A percentile compares a stretch with the other conserved stretches of the same genome.
phyloP scores from a whole-genome alignment of 2,329 filamentous ascomycete species.

The Cordyceps farinosa region DNA sequence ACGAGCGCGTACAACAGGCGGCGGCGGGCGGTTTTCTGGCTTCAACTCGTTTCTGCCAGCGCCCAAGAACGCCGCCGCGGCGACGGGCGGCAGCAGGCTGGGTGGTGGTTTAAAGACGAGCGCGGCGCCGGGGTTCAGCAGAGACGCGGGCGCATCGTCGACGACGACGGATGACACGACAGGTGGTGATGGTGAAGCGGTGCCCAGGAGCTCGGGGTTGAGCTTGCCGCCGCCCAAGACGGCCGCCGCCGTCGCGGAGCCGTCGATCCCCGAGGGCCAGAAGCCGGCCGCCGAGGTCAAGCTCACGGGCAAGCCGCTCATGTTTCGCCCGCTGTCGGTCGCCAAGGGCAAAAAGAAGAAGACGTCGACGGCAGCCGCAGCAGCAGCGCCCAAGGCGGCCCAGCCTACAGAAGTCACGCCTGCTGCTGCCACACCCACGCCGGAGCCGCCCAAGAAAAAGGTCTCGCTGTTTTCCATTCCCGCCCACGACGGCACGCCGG shows the following conservation, averaged over 20 bases:
- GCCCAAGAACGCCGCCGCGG: slow-evolving; percentile 60
- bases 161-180: slow-evolving; percentile 20
- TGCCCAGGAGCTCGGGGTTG: slow-evolving; percentile 30
- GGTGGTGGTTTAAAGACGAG: slow-evolving; percentile 70
- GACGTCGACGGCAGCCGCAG: slow-evolving; percentile 42
- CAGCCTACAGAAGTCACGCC: slow-evolving; percentile 4
- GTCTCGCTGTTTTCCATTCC: slow-evolving; percentile 68
- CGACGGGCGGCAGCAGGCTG: slow-evolving; percentile 37
- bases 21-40: slow-evolving; percentile 60
- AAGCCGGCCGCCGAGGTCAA: slow-evolving; percentile 63
- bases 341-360: slow-evolving; percentile 70
- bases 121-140: slow-evolving; percentile 74
- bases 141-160: slow-evolving; percentile 40
- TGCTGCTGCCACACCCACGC: slow-evolving; percentile 23
- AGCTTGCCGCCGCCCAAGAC: slow-evolving; percentile 37
- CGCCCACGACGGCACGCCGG: slow-evolving; percentile 30
- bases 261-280: slow-evolving; percentile 53
- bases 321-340: slow-evolving; percentile 88
- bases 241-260: slow-evolving; percentile 30
- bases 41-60: slow-evolving; percentile 86
- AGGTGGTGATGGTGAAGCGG: slow-evolving; percentile 22
- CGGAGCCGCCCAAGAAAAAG: slow-evolving; percentile 44
- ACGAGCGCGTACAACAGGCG: slow-evolving; percentile 54
- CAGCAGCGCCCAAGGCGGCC: slow-evolving; percentile 14
- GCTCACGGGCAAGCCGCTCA: slow-evolving; percentile 72